Base-by-base conservation (phyloP, 2,329 filamentous ascomycete species). In the Colletotrichum karsti region DNA sequence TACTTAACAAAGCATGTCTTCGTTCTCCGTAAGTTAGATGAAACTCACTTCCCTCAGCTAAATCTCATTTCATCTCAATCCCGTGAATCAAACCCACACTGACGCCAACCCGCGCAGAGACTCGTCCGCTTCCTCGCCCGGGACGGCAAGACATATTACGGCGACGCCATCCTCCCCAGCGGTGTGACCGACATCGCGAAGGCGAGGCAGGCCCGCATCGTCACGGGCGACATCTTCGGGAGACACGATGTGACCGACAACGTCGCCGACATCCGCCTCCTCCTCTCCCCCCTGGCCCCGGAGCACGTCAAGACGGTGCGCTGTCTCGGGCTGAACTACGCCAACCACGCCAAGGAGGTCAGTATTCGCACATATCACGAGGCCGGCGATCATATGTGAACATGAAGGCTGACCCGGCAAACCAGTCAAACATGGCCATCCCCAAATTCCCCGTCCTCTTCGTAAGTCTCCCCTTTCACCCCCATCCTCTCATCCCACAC, bases 381-480 rank as follows among this genome's bases (percentile, higher is more conserved):
- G n/a, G n/a, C n/a, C n/a, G n/a, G n/a, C n/a, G n/a, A n/a, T n/a
- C n/a, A n/a, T n/a, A n/a, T n/a, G n/a, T n/a, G n/a, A n/a, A n/a
- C n/a, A n/a, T n/a, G 12, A 35, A 9, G n/a, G 41, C 63, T 60
- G 8, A 61, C 22, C 30, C n/a, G 18, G n/a, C n/a, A n/a, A 15
- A 7, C 24, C 64, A 86, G 82, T 85, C 90, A 26, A 89, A 88
- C 69, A 85, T 93, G 81, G 86, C 91, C 2, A 84, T 92, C 67
- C 92, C 92, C 1, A 86, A 88, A 73, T 92, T 89, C 71, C 93
- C 93, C 0, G 85, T 94, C 9, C 80, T 95, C 18, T 95, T 95
- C 79, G 86, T 88, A 76, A 77, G 83, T 77, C 5, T n/a, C n/a
- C n/a, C n/a, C n/a, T n/a, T n/a, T 39, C 7, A 13, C n/a, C 10